phyloP scores from a whole-genome alignment of 768 basidiomycete species.

The Leccinum broughii region DNA sequence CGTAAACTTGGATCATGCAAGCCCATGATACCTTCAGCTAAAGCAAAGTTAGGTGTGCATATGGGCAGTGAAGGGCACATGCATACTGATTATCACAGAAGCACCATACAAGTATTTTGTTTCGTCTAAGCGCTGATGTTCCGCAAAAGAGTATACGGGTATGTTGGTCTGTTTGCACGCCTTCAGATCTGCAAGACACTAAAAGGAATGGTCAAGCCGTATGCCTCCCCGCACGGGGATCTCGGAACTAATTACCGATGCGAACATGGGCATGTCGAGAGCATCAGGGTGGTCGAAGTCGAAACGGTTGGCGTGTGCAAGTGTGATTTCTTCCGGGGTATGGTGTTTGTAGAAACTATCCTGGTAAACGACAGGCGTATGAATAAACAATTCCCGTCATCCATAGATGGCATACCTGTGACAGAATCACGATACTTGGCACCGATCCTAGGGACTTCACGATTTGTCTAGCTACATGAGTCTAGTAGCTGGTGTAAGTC shows the following conservation, averaged over 20 bases:
- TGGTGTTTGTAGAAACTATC: constrained; percentile 94
- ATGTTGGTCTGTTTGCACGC: constrained; percentile 82
- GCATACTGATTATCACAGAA: constrained; percentile 79
- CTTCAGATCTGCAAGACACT: constrained; percentile 89
- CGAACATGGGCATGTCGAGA: constrained; percentile 88
- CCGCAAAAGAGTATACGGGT: constrained; percentile 90
- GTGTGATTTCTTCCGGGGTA: constrained; percentile 70
- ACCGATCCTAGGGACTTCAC: constrained; percentile 79
- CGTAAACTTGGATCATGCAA: constrained; percentile 78
- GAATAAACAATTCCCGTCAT: background rate
- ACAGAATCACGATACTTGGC: constrained; percentile 87
- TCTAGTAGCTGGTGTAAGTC: constrained; percentile 43
- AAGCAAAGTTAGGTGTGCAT: background rate
- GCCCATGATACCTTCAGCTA: constrained; percentile 91
- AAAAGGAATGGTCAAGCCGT: constrained; percentile 1
- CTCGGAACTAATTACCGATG: constrained; percentile 50
- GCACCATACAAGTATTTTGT: constrained; percentile 92
- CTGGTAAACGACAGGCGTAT: constrained; percentile 37
- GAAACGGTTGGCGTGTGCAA: constrained; percentile 79
- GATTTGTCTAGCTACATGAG: constrained; percentile 82
- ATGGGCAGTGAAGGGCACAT: constrained; percentile 1
- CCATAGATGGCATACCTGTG: constrained; percentile 54
- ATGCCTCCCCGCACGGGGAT: background rate
- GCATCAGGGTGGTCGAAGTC: constrained; percentile 94
- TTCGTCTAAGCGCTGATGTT: constrained; percentile 80